Evolutionary conservation across 1,139 yeast genomes (phyloP).

Genomic region (Sugiyamaella japonica): DNA sequence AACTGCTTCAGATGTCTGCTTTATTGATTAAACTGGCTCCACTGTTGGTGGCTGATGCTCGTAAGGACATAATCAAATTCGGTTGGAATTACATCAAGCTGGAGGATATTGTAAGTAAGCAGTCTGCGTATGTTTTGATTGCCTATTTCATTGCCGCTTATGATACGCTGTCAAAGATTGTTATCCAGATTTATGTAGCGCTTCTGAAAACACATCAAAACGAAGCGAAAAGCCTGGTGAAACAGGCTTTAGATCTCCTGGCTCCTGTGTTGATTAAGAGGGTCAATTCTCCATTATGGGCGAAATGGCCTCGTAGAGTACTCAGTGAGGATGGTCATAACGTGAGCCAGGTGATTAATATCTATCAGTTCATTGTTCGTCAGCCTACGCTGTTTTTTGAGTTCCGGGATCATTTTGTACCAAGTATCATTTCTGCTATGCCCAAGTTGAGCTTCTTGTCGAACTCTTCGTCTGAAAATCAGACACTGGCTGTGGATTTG

Average conservation of each 20-base stretch:
- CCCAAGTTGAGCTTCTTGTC: constrained; percentile 84
- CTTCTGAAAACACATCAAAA: constrained; percentile 79
- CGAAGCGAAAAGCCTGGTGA: constrained; percentile 80
- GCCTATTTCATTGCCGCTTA: constrained; percentile 83
- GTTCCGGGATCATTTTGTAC: constrained; percentile 85
- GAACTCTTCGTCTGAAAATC: constrained; percentile 80
- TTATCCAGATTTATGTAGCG: constrained; percentile 91
- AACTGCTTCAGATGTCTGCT: constrained; percentile 79
- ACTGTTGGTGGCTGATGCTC: constrained; percentile 55
- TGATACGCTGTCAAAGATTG: constrained; percentile 86
- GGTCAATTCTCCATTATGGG: constrained; percentile 73
- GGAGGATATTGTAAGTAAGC: constrained; percentile 88
- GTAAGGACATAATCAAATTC: constrained; percentile 87
- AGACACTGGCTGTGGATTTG: constrained; percentile 80
- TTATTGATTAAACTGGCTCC: constrained; percentile 72
- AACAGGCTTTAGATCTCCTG: constrained; percentile 81
- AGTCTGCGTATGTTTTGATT: constrained; percentile 88
- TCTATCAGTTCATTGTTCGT: constrained; percentile 85
- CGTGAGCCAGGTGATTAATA: constrained; percentile 79
- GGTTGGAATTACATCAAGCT: constrained; percentile 91
- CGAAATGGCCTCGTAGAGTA: constrained; percentile 93
- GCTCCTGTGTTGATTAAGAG: constrained; percentile 87
- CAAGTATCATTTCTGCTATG: constrained; percentile 92
- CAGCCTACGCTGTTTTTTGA: constrained; percentile 83
- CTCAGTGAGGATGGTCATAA: constrained; percentile 86